Base-by-base conservation (phyloP, 2,329 filamentous ascomycete species). In the Fusarium oxysporum region DNA sequence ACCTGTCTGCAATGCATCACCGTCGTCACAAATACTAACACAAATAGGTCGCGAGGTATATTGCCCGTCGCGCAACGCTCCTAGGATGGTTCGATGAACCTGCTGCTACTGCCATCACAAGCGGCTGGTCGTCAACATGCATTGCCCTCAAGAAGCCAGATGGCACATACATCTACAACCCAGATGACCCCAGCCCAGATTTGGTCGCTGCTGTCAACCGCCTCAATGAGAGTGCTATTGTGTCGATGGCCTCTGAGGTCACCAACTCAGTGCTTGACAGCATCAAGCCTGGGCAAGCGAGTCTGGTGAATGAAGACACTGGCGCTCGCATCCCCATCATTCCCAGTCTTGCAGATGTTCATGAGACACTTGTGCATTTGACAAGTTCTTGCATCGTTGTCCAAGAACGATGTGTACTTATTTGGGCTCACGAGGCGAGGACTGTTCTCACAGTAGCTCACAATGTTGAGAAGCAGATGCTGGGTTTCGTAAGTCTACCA, bases 51-150 rank as follows among this genome's bases (percentile, higher is more conserved):
- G 70, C 75, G 14, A 78, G 76, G 37, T 78, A 78, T 51, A 70
- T 78, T 3, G 68, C 76, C 7, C 76, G 76, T 13, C 74, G 77
- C 12, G 76, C 77, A 17, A 78, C 75, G 0, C 59, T 78, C 5
- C 67, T 78, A 3, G 77, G 77, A 3, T 78, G 74, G 74, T 78
- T 78, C 4, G 77, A 78, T 47, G 77, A 78, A 12, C 73, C 74
- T 28, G 66, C 68, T 16, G 53, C 67, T 4, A 43, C 67, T 11
- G 55, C 73, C 28, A 71, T 78, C 40, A 73, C 51, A 25, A 77
- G 64, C n/a, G 77, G 77, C 38, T 77, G 71, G 72, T 76, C 75
- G 6, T 65, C 70, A 8, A 78, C 77, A 19, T 73, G 77, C 21
- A 68, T 78, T 41, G 77, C 77, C 0, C 64, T 78, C 17, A 78